phyloP scores from a whole-genome alignment of 345 rosid species.

The Corchorus capsularis region DNA sequence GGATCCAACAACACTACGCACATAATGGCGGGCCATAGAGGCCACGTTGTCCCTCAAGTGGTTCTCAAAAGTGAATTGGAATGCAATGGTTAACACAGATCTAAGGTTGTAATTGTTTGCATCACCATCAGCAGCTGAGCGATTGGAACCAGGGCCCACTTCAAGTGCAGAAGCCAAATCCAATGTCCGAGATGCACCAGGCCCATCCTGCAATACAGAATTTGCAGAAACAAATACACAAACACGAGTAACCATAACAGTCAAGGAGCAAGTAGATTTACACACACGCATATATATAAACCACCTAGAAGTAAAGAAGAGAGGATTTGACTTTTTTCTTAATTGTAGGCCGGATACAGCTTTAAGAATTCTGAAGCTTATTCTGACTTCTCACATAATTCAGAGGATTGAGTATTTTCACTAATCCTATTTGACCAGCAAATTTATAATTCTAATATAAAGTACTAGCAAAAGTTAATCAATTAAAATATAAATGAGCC shows the following conservation, averaged over 20 bases:
- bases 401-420: background rate
- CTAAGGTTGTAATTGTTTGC: slow-evolving; percentile 58
- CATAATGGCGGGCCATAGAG: slow-evolving; percentile 93
- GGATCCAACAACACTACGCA: slow-evolving; percentile 82
- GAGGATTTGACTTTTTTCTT: background rate
- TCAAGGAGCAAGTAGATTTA: background rate
- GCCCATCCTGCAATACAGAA: slow-evolving; percentile 52
- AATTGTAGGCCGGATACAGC: background rate
- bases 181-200: slow-evolving; percentile 67
- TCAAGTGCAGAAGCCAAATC: slow-evolving; percentile 94
- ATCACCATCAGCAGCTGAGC: slow-evolving; percentile 58
- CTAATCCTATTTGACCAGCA: background rate
- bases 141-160: slow-evolving; percentile 58
- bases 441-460: background rate
- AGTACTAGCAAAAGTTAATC: background rate
- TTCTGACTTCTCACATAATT: background rate
- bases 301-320: background rate
- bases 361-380: background rate
- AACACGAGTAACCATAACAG: slow-evolving; percentile 5
- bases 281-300: background rate
- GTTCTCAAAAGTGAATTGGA: slow-evolving; percentile 85
- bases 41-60: slow-evolving; percentile 86
- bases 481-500: background rate
- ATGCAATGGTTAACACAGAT: slow-evolving; percentile 91
- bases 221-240: slow-evolving; percentile 9